phyloP scores from a whole-genome alignment of 2,329 filamentous ascomycete species.

The Penicillium sp. region DNA sequence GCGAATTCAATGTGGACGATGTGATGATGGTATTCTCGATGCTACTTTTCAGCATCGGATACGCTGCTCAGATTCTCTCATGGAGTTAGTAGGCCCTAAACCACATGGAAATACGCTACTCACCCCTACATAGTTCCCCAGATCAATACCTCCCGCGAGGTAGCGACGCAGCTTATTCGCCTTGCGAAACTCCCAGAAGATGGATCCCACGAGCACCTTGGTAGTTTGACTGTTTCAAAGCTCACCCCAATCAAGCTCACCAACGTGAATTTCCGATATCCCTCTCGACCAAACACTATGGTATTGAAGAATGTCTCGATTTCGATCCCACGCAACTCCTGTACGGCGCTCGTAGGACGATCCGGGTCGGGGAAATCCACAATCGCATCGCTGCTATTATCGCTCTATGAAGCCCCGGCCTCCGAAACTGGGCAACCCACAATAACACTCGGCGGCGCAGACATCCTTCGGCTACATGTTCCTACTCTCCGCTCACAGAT shows the following conservation, averaged over 20 bases:
- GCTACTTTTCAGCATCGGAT: slow-evolving; percentile 77
- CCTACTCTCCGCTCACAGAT: slow-evolving; percentile 58
- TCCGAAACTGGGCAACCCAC: slow-evolving; percentile 30
- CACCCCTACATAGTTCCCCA: slow-evolving; percentile 60
- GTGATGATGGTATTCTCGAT: slow-evolving; percentile 76
- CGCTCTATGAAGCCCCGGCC: slow-evolving; percentile 57
- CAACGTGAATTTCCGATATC: slow-evolving; percentile 69
- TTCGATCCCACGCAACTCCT: slow-evolving; percentile 59
- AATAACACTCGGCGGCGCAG: slow-evolving; percentile 53
- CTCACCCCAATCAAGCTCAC: slow-evolving; percentile 57
- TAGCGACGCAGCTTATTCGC: slow-evolving; percentile 68
- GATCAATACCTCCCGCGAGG: slow-evolving; percentile 69
- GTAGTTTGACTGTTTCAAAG: slow-evolving; percentile 43
- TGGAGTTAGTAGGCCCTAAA: slow-evolving; percentile 46
- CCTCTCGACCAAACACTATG: slow-evolving; percentile 49
- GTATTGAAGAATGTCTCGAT: slow-evolving; percentile 68
- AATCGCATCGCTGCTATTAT: slow-evolving; percentile 69
- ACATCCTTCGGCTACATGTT: slow-evolving; percentile 60
- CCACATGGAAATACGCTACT: slow-evolving; percentile 1
- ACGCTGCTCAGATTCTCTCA: slow-evolving; percentile 63
- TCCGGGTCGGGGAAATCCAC: slow-evolving; percentile 94
- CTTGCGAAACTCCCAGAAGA: slow-evolving; percentile 60
- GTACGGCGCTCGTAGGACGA: slow-evolving; percentile 73
- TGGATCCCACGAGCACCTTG: slow-evolving; percentile 58
- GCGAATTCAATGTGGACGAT: slow-evolving; percentile 51